Conservation (phyloP, 306 rosid genomes). For the Echinosophora koreensis region DNA sequence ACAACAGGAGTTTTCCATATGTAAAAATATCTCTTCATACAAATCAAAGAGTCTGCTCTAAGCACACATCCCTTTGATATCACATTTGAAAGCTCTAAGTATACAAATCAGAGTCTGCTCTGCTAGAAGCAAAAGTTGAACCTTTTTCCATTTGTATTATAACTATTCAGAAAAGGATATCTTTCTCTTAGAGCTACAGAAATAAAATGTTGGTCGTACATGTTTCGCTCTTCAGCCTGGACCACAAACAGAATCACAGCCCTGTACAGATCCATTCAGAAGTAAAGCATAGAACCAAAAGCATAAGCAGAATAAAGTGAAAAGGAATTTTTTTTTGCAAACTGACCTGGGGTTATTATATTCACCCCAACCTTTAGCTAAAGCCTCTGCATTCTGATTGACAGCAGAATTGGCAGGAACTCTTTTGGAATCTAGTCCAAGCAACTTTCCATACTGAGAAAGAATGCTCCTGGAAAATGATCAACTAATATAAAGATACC, state of each 20-base stretch:
- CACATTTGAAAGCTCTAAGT: background rate
- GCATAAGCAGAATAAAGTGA: constrained; percentile 37
- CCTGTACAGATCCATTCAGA: constrained; percentile 58
- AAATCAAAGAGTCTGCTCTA: background rate
- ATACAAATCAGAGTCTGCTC: constrained; percentile 18
- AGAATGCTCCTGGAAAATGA: constrained; percentile 74
- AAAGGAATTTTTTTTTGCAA: constrained; percentile 33
- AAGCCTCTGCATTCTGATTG: constrained; percentile 63
- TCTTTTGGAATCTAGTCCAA: constrained; percentile 72
- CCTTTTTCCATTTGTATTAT: background rate
- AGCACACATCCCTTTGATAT: background rate
- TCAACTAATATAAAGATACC: constrained; percentile 39
- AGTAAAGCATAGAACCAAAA: constrained; percentile 38
- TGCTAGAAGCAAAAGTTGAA: background rate
- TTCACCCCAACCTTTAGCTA: constrained; percentile 94
- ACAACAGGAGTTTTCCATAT: background rate
- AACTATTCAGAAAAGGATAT: constrained; percentile 74
- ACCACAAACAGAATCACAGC: constrained; percentile 78
- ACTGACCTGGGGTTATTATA: constrained; percentile 79
- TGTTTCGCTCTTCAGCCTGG: constrained; percentile 88
- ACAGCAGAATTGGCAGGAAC: constrained; percentile 65
- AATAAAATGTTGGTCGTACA: constrained; percentile 93
- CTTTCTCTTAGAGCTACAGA: constrained; percentile 68
- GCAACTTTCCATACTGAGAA: constrained; percentile 65
- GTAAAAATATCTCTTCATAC: background rate